Evolutionary conservation across 1,284 basidiomycete genomes (phyloP).

Genomic region (Trametes hirsuta): DNA sequence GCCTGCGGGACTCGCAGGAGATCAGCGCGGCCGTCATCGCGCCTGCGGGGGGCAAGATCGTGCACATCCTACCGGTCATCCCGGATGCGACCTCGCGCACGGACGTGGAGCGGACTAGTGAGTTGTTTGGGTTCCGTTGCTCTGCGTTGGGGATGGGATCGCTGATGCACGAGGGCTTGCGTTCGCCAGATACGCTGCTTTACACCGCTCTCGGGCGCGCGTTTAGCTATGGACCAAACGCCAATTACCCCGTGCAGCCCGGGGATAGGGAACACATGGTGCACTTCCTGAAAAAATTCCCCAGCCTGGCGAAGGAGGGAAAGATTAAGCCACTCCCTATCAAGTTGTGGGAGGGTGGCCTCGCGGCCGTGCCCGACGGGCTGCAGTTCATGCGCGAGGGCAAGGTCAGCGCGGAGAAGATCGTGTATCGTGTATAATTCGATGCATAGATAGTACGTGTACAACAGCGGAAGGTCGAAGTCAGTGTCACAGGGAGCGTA

Average conservation of each 20-base stretch:
- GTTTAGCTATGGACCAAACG: slow-evolving; percentile 15
- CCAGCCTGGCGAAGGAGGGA: slow-evolving; percentile 23
- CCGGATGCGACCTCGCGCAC: slow-evolving; percentile 7
- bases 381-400: slow-evolving; percentile 31
- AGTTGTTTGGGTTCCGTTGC: background rate
- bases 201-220: slow-evolving; percentile 29
- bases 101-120: slow-evolving; percentile 12
- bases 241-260: slow-evolving; percentile 9
- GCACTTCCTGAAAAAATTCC: slow-evolving; percentile 28
- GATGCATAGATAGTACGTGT: too few relatives aligned
- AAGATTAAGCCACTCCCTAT: slow-evolving; percentile 27
- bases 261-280: slow-evolving; percentile 29
- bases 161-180: background rate
- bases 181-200: slow-evolving; percentile 19
- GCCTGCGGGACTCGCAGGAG: slow-evolving; percentile 17
- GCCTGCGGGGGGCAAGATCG: slow-evolving; percentile 23
- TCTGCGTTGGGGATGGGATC: background rate
- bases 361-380: slow-evolving; percentile 25
- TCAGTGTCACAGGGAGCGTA: too few relatives aligned
- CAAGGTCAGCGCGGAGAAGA: slow-evolving; percentile 32
- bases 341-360: slow-evolving; percentile 29
- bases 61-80: slow-evolving; percentile 4
- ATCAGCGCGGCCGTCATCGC: slow-evolving; percentile 22
- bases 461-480: too few relatives aligned
- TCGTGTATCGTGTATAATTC: slow-evolving; percentile 25